Base-by-base conservation (phyloP, 257 asterid genomes). In the Jacaranda copaia region DNA sequence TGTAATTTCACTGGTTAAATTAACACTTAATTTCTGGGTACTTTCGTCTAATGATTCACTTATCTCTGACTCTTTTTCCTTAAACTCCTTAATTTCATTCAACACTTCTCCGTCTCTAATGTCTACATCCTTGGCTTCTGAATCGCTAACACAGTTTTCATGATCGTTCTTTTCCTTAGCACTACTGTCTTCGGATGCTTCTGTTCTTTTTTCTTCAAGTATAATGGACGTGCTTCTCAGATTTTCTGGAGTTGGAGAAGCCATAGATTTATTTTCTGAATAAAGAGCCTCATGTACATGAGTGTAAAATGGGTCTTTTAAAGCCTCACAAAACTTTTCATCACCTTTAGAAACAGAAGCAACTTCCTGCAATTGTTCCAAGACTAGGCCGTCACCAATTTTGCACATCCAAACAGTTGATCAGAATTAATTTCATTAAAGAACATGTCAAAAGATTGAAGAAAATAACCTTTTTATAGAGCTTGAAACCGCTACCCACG, bases 401-500 rank as follows among this genome's bases (percentile, higher is more conserved):
- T 25, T 0, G 32, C 32, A 25, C 32, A 25, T 25, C 32, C 32
- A 25, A 25, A 25, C 32, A 25, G 32, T 25, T 25, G 32, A 25
- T 25, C 32, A 25, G 32, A 25, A 25, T 25, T 25, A 25, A 25
- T 25, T 25, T 25, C 32, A 25, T 25, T 25, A 25, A 25, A 2
- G 2, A 25, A 25, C 32, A 39, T 48, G 72, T 77, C 9, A 5
- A 60, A 39, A 72, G 66, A 61, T 77, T 6, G 67, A 14, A 66
- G 67, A 14, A 66, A 20, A 36, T 59, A 49, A 85, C 99, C 98
- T 91, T 95, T 75, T 95, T 93, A 73, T 83, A 95, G 83, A 93
- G 99, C 91, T 83, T 93, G 93, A 95, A 95, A 46, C 99, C 99
- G 42, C 96, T 90, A 42, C 94, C 96, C 25, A 93, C 32, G 57